phyloP scores from a whole-genome alignment of 78 protist species.

The Dictyostelium firmibasis region DNA sequence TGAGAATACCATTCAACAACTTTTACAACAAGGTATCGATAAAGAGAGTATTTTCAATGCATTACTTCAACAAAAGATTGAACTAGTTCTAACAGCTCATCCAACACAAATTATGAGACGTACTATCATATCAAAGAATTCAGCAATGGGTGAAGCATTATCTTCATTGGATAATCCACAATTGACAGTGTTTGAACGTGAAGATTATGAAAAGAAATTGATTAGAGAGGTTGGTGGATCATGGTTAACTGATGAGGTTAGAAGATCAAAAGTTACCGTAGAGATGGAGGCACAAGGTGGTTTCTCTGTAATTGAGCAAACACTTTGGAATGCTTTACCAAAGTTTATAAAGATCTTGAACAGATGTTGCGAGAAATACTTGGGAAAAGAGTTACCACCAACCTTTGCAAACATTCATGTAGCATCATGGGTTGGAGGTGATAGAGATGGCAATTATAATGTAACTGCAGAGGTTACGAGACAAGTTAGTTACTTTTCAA shows the following conservation, averaged over 20 bases:
- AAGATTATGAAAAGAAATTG: constrained; percentile 20
- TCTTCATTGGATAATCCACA: background rate
- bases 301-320: constrained; percentile 64
- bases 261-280: constrained; percentile 75
- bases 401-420: constrained; percentile 45
- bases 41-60: constrained; percentile 34
- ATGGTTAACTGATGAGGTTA: constrained; percentile 80
- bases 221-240: constrained; percentile 10
- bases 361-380: background rate
- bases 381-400: constrained; percentile 60
- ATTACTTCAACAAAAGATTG: constrained; percentile 75
- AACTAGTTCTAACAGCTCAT: constrained; percentile 90
- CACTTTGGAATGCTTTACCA: constrained; percentile 83
- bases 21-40: background rate
- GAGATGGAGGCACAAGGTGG: constrained; percentile 88
- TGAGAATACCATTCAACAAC: constrained; percentile 14
- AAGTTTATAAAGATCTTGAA: constrained; percentile 49
- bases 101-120: constrained; percentile 90
- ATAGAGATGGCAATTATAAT: constrained; percentile 91
- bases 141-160: constrained; percentile 32
- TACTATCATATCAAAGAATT: constrained; percentile 69
- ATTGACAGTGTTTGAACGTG: constrained; percentile 40
- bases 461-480: constrained; percentile 79
- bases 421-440: constrained; percentile 90
- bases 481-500: constrained; percentile 21